Evolutionary conservation across 371 early-diverging fungal species (phyloP), one percentile per base, ranked within the genome.

Genomic region (Rhizopus sp.): DNA sequence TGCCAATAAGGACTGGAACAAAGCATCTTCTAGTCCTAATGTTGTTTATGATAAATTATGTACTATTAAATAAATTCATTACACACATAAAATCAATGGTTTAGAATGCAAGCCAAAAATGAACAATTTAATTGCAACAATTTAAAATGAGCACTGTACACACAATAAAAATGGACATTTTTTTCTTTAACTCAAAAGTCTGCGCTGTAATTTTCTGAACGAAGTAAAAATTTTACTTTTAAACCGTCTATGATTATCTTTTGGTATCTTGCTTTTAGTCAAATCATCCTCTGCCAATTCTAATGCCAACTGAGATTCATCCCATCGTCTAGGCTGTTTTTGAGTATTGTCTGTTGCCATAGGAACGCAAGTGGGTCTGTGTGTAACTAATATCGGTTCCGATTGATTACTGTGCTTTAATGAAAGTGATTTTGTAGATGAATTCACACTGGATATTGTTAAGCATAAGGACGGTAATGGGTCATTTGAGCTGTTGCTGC

Each of bases 261-360:
- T 46, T 9, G 46, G 29, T 23, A 46, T 46, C 46, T 37, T 37
- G 38, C 38, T 37, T 10, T 37, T 13, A 15, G n/a, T 17, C 7
- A 60, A 34, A 31, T 62, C 39, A 46, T 67, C 68, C 31, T 67
- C 68, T 32, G 60, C 63, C 29, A 67, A 42, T 8, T 67, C 68
- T 35, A 67, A 53, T 4, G 63, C 68, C 51, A 67, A 59, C 23
- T 62, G 68, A 39, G 68, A 67, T 32, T 67, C 68, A 31, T 67
- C 68, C 68, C 68, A 67, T 17, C 68, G 40, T 58, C 53, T 63
- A 35, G 31, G 23, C 5, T 46, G 49, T 42, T 12, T 17, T 38
- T 38, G 37, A 5, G 17, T 38, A 17, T 37, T 23, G 23, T 50
- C 35, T 12, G n/a, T 37, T 16, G 50, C 12, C 12, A 37, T 35